Evolutionary conservation across 2,329 filamentous ascomycete species (phyloP).

Genomic region (Stachybotrys chartarum): DNA sequence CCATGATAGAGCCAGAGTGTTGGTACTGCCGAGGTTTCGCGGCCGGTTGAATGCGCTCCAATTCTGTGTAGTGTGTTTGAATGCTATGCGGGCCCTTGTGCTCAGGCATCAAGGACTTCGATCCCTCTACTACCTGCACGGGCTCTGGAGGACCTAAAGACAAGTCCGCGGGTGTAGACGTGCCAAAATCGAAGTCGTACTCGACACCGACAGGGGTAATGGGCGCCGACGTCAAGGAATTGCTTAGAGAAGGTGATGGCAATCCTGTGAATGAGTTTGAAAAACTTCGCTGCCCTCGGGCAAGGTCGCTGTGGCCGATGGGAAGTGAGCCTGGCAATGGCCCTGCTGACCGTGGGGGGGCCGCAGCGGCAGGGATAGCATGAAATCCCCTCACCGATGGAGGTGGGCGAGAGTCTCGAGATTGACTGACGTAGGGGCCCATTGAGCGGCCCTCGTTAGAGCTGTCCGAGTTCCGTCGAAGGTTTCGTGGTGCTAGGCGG

Average conservation of each 20-base stretch:
- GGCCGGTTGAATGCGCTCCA: conserved; percentile 20
- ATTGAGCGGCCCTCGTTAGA: conserved; percentile 13
- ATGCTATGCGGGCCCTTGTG: conserved; percentile 12
- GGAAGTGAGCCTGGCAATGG: neutral
- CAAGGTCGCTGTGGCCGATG: neutral
- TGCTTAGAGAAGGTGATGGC: neutral
- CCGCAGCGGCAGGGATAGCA: neutral
- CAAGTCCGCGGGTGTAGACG: conserved; percentile 1
- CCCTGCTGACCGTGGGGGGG: neutral
- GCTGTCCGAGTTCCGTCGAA: conserved; percentile 20
- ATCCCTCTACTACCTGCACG: neutral
- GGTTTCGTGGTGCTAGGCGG: conserved; percentile 18
- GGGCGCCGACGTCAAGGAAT: conserved; percentile 5
- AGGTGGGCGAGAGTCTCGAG: conserved; percentile 18
- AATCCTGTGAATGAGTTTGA: neutral
- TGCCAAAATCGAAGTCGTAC: neutral
- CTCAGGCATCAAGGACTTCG: neutral
- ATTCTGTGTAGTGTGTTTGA: conserved; percentile 18
- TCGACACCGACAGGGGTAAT: conserved; percentile 6
- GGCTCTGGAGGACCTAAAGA: neutral
- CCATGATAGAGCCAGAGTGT: neutral
- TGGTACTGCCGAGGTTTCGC: neutral
- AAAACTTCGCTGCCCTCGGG: neutral
- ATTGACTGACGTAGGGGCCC: neutral
- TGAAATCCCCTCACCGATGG: conserved; percentile 5